Evolutionary conservation across 192 early-diverging fungal species (phyloP), one percentile per base, ranked within the genome.

Genomic region (Coemansia javaensis): DNA sequence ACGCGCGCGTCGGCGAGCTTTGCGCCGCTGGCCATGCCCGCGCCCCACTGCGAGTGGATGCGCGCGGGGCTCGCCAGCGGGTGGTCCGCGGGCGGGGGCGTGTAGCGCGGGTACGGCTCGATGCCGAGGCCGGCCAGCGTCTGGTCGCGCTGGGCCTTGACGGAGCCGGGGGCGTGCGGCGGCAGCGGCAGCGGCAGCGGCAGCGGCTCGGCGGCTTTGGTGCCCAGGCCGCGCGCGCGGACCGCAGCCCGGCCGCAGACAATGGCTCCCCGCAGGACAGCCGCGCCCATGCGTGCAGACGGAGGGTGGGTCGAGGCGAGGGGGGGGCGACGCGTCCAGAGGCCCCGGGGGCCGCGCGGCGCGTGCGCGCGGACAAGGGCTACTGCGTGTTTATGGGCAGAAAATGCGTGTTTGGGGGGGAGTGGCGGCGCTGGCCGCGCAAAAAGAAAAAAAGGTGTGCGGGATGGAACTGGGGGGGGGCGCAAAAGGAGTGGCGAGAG

Each of bases 71-170:
- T 46, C 24, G 50, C 40, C 34, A 64, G 37, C 16, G 72, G 63
- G 32, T 44, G 47, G 9, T 27, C 63, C 14, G 48, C 28, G 8
- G 55, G 45, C 18, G 67, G 31, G 15, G 40, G 42, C 13, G 45
- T 37, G 27, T 59, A 63, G 14, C 72, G 60, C 21, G 72, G 72
- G 32, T 75, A 75, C 11, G 67, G 46, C n/a, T 47, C 38, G 36
- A 75, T 20, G 18, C 40, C 47, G 32, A 66, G 55, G 10, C 36
- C 48, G 10, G 35, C 39, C 7, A 66, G 41, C 11, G 39, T 31
- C 35, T 30, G 49, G 34, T 44, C 50, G n/a, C 63, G 48, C 50
- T 66, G 63, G 4, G 47, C 50, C 31, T 48, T 66, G 27, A 56
- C 52, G 7, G 53, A 27, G 17, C 34, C 43, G 25, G 36, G 17